A percentile compares a stretch with the other conserved stretches of the same genome.
phyloP scores from a whole-genome alignment of 1,284 basidiomycete species.

The Sanghuangporus baumii region DNA sequence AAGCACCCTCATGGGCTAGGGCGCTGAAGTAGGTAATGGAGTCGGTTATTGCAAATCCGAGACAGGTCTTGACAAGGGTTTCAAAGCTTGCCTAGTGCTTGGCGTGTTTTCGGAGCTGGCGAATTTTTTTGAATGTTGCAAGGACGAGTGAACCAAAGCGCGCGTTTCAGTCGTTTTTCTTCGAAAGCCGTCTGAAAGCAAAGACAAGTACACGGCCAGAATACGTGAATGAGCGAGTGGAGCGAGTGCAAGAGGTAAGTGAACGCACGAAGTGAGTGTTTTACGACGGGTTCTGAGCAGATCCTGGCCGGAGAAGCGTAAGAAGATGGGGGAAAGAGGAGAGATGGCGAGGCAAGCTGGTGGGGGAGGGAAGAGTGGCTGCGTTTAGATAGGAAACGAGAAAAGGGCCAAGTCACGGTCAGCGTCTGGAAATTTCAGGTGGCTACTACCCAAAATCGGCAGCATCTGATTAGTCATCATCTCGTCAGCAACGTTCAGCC shows the following conservation, averaged over 20 bases:
- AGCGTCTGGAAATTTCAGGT: slow-evolving; percentile 1
- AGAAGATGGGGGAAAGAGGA: neutral
- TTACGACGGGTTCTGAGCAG: neutral
- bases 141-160: neutral
- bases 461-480: neutral
- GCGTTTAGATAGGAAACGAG: slow-evolving; percentile 9
- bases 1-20: slow-evolving; percentile 8
- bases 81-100: slow-evolving; percentile 11
- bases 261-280: neutral
- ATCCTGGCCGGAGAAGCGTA: neutral
- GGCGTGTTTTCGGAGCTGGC: slow-evolving; percentile 4
- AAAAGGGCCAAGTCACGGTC: slow-evolving; percentile 12
- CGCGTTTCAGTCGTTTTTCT: neutral
- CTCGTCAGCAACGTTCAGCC: slow-evolving; percentile 13
- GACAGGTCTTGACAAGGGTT: slow-evolving; percentile 3
- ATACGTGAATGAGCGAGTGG: neutral
- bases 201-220: neutral
- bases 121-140: neutral
- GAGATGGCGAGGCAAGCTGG: neutral
- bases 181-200: neutral
- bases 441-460: slow-evolving; percentile 4
- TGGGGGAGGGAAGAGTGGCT: slow-evolving; percentile 2
- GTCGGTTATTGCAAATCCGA: slow-evolving; percentile 16
- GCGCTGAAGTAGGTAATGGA: neutral
- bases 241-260: neutral